phyloP scores from a whole-genome alignment of 2,329 filamentous ascomycete species.

The Trichoderma koningiopsis region DNA sequence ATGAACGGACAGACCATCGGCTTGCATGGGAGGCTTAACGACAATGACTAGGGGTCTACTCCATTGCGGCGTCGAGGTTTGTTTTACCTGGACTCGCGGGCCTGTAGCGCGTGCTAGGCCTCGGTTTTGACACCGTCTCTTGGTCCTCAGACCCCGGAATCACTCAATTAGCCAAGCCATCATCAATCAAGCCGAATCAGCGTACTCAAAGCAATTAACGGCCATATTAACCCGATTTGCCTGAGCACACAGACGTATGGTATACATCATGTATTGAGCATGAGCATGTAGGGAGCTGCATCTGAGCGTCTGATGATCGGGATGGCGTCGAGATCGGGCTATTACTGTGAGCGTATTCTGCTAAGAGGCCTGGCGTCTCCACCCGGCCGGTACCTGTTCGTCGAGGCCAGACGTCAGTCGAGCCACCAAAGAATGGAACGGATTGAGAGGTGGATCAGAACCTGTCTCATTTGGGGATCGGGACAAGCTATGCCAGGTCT shows the following conservation, averaged over 20 bases:
- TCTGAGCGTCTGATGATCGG: conserved; percentile 6
- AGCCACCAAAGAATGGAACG: conserved; percentile 10
- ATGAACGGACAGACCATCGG: conserved; percentile 4
- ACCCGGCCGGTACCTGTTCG: conserved; percentile 17
- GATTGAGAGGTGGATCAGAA: conserved; percentile 13
- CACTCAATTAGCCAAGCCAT: neutral
- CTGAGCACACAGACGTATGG: neutral
- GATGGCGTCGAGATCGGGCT: conserved; percentile 23
- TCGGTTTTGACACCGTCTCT: conserved; percentile 1
- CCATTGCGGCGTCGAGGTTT: conserved; percentile 23
- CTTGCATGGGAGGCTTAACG: conserved; percentile 3
- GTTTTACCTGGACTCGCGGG: neutral
- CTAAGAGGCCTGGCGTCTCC: neutral
- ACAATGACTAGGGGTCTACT: conserved; percentile 12
- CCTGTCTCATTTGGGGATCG: conserved; percentile 22
- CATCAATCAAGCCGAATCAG: neutral
- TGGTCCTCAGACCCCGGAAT: neutral
- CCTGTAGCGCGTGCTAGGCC: neutral
- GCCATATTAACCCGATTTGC: neutral
- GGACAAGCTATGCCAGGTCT: conserved; percentile 23
- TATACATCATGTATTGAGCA: neutral
- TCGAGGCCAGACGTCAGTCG: conserved; percentile 7
- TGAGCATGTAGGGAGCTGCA: neutral
- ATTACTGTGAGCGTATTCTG: neutral
- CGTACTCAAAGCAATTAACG: neutral